phyloP scores from a whole-genome alignment of 148 eudicot genomes.

The Vaccinium corymbosum region DNA sequence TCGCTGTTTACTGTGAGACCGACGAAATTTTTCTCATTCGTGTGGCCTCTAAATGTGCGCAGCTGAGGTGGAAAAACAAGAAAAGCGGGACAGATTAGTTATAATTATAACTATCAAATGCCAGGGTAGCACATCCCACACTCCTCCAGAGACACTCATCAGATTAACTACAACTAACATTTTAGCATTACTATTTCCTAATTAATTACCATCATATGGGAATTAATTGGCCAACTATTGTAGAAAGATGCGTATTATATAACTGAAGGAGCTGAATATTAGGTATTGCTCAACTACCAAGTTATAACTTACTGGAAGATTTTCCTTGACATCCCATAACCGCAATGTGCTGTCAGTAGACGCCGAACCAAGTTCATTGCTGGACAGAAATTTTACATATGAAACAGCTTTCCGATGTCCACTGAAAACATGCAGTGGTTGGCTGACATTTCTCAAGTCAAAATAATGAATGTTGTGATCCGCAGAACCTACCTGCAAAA shows the following conservation, averaged over 20 bases:
- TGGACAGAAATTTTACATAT: constrained; percentile 67
- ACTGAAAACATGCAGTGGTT: constrained; percentile 60
- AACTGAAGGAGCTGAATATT: background rate
- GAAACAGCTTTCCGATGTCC: constrained; percentile 75
- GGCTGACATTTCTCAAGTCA: constrained; percentile 59
- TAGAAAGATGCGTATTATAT: background rate
- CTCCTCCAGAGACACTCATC: background rate
- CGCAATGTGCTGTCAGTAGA: constrained; percentile 73
- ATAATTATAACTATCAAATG: background rate
- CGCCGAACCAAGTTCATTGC: constrained; percentile 69
- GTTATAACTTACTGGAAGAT: constrained; percentile 46
- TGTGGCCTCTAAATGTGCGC: constrained; percentile 68
- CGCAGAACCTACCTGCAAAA: constrained; percentile 75
- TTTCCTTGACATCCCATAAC: constrained; percentile 69
- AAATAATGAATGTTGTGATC: constrained; percentile 73
- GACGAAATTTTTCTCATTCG: constrained; percentile 81
- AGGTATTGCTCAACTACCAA: background rate
- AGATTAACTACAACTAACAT: background rate
- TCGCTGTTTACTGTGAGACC: constrained; percentile 70
- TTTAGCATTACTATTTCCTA: background rate
- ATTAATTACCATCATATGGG: background rate
- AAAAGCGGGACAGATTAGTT: background rate
- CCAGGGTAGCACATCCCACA: background rate
- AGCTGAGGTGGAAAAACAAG: constrained; percentile 14
- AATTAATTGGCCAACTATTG: background rate